Conservation (phyloP, 306 rosid species). For the Luffa acutangula region DNA sequence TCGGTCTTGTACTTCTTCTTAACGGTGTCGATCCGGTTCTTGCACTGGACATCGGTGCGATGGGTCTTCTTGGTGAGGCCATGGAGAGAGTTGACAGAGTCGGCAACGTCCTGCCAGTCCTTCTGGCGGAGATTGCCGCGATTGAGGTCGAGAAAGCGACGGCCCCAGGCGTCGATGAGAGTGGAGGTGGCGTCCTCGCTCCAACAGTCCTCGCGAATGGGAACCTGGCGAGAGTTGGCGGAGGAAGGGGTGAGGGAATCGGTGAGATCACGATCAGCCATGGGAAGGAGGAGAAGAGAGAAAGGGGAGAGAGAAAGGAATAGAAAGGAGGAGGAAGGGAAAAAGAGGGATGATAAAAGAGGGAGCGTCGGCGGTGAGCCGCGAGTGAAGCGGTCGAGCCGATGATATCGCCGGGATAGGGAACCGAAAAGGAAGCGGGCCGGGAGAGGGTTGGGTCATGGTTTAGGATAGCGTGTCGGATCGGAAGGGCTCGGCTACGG, state of each 20-base stretch:
- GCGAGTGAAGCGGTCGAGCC: slow-evolving; percentile 53
- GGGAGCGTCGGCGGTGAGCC: slow-evolving; percentile 27
- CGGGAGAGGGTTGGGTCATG: slow-evolving; percentile 42
- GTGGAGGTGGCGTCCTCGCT: slow-evolving; percentile 85
- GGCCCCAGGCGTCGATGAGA: slow-evolving; percentile 88
- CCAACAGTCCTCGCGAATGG: slow-evolving; percentile 98
- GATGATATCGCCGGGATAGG: slow-evolving; percentile 52
- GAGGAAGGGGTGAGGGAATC: slow-evolving; percentile 28
- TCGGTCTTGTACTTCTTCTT: slow-evolving; percentile 94
- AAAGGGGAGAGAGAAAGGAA: not conserved
- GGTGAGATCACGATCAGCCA: slow-evolving; percentile 58
- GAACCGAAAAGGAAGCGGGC: slow-evolving; percentile 35
- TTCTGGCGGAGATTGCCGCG: slow-evolving; percentile 98
- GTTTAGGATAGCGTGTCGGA: slow-evolving; percentile 21
- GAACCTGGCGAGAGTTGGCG: slow-evolving; percentile 44
- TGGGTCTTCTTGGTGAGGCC: slow-evolving; percentile 86
- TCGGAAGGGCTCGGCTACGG: slow-evolving; percentile 42
- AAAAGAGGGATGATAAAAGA: not conserved
- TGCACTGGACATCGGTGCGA: slow-evolving; percentile 95
- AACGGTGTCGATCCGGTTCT: slow-evolving; percentile 88
- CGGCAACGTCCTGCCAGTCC: slow-evolving; percentile 99
- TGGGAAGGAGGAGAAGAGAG: slow-evolving; percentile 7
- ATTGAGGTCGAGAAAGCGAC: slow-evolving; percentile 82
- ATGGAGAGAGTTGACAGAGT: slow-evolving; percentile 84
- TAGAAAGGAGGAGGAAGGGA: not conserved